Conservation (phyloP, 1,139 yeast species). For the Suhomyces bolitotheri region DNA sequence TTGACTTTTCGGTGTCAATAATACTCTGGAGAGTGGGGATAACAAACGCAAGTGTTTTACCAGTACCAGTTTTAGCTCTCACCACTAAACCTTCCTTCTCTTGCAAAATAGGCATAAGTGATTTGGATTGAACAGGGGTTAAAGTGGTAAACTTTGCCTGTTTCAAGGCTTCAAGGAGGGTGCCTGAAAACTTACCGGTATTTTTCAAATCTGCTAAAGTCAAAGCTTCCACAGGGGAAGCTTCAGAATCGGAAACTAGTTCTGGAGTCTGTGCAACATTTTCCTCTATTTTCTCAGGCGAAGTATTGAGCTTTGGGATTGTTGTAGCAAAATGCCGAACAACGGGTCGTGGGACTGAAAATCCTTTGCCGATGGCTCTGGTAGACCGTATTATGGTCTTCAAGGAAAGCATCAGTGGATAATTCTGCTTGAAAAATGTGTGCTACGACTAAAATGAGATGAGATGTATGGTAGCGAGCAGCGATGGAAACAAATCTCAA, state of each 20-base stretch:
- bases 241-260: neutral
- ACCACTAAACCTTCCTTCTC: slow-evolving; percentile 69
- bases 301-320: neutral
- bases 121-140: slow-evolving; percentile 78
- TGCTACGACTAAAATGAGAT: neutral
- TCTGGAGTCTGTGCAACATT: neutral
- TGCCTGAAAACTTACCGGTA: slow-evolving; percentile 13
- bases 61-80: slow-evolving; percentile 94
- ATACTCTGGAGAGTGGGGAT: slow-evolving; percentile 65
- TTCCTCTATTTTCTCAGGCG: neutral
- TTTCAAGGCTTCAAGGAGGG: slow-evolving; percentile 32
- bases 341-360: neutral
- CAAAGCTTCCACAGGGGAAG: slow-evolving; percentile 2
- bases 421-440: neutral
- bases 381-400: slow-evolving; percentile 5
- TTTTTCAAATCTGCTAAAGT: slow-evolving; percentile 10
- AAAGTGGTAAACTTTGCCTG: slow-evolving; percentile 49
- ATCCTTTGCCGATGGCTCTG: neutral
- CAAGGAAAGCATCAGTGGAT: slow-evolving; percentile 1
- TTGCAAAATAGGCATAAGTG: slow-evolving; percentile 65
- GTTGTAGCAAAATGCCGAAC: neutral
- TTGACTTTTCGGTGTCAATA: slow-evolving; percentile 15
- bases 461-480: neutral
- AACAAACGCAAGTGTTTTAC: slow-evolving; percentile 88
- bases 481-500: neutral